These are phyloP conservation scores for Vitis hybrid DNA, from an alignment of 177 flowering plant genomes.

Conservation along the genomic window DNA sequence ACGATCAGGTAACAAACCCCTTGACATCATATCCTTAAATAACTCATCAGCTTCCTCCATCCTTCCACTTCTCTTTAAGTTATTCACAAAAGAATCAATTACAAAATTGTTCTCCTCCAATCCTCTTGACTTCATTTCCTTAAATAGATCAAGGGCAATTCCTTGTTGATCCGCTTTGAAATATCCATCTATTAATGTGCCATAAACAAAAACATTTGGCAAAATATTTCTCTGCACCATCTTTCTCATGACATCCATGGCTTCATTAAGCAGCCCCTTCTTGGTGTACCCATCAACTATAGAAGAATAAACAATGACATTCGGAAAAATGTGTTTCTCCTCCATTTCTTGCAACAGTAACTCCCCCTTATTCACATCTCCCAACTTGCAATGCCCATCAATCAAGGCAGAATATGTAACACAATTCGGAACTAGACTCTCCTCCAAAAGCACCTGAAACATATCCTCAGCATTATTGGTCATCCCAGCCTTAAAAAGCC, in stretches of 20 bases:
- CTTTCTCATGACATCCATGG: slow-evolving; percentile 38
- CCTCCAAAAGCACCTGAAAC: slow-evolving; percentile 41
- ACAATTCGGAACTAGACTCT: slow-evolving; percentile 44
- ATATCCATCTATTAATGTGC: slow-evolving; percentile 63
- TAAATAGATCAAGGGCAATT: slow-evolving; percentile 49
- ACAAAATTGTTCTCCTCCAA: slow-evolving; percentile 51
- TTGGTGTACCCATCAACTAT: slow-evolving; percentile 65
- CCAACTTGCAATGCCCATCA: slow-evolving; percentile 68
- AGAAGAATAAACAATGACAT: slow-evolving; percentile 65
- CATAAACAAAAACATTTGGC: slow-evolving; percentile 63
- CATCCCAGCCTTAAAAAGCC: slow-evolving; percentile 71
- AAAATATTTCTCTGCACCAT: slow-evolving; percentile 46
- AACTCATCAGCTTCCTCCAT: slow-evolving; percentile 65
- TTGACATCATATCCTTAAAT: slow-evolving; percentile 42
- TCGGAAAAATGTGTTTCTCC: slow-evolving; percentile 40
- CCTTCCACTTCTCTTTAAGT: slow-evolving; percentile 55
- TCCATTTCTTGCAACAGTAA: slow-evolving; percentile 57
- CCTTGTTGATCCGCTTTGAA: slow-evolving; percentile 62
- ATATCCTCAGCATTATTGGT: slow-evolving; percentile 57
- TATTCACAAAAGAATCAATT: slow-evolving; percentile 69
- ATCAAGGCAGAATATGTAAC: slow-evolving; percentile 69
- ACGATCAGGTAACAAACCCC: slow-evolving; percentile 63
- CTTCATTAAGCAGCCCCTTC: slow-evolving; percentile 66
- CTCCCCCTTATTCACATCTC: slow-evolving; percentile 60
- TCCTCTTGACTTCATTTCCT: slow-evolving; percentile 60